phyloP scores from a whole-genome alignment of 2,329 filamentous ascomycete species.

The Penicillium sp. region DNA sequence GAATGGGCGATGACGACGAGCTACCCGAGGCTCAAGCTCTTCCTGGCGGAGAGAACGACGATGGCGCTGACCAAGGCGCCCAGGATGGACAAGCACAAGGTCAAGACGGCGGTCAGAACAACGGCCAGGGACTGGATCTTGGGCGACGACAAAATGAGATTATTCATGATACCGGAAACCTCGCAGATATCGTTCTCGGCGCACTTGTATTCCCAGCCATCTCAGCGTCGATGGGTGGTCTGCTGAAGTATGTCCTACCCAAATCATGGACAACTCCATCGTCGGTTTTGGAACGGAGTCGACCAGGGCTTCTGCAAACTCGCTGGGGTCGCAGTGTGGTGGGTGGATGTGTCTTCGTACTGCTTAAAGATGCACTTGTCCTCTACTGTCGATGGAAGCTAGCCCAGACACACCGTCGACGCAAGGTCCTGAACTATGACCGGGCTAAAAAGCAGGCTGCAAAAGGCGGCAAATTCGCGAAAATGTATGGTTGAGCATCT shows the following conservation, averaged over 20 bases:
- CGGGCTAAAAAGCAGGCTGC: constrained; percentile 38
- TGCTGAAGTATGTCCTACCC: constrained; percentile 68
- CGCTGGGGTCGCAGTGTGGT: constrained; percentile 86
- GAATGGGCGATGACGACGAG: constrained; percentile 47
- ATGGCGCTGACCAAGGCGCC: constrained; percentile 28
- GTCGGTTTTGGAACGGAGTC: constrained; percentile 37
- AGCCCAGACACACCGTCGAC: constrained; percentile 47
- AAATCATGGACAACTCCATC: constrained; percentile 59
- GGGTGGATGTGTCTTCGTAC: constrained; percentile 83
- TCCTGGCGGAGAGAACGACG: constrained; percentile 21
- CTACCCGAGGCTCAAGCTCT: constrained; percentile 29
- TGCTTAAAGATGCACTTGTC: constrained; percentile 68
- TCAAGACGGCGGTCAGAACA: constrained; percentile 20
- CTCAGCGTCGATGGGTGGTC: constrained; percentile 72
- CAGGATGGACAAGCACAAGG: constrained; percentile 27
- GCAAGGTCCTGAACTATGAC: constrained; percentile 49
- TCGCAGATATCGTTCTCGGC: constrained; percentile 62
- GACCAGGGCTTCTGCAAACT: constrained; percentile 70
- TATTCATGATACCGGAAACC: constrained; percentile 52
- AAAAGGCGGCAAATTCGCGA: constrained; percentile 16
- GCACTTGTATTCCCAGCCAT: constrained; percentile 78
- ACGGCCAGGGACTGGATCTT: constrained; percentile 29
- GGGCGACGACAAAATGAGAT: constrained; percentile 48
- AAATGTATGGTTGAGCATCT: too few relatives aligned
- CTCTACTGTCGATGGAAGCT: constrained; percentile 56